Evolutionary conservation across 257 asterid genomes (phyloP).

Genomic region (Penstemon davidsonii): DNA sequence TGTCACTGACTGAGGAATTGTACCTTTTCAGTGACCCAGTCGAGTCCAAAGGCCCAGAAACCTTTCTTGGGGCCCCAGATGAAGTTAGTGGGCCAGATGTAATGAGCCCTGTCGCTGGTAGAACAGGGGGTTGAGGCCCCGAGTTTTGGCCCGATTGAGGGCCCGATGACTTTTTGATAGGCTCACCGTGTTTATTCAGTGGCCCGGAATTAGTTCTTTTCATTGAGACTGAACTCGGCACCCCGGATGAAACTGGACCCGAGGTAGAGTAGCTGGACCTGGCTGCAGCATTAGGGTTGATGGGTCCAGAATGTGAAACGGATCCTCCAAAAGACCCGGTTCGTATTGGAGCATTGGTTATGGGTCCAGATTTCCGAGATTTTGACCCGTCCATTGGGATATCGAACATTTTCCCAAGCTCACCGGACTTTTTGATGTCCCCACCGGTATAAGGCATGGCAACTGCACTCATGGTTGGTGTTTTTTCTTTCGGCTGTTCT

Average conservation of each 20-base stretch:
- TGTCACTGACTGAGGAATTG: constrained; percentile 45
- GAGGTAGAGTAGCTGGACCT: constrained; percentile 35
- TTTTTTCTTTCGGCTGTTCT: constrained; percentile 80
- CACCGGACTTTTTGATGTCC: constrained; percentile 52
- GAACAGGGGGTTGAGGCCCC: constrained; percentile 77
- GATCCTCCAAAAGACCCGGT: constrained; percentile 63
- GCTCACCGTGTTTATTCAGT: constrained; percentile 84
- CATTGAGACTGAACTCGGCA: constrained; percentile 46
- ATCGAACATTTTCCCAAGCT: constrained; percentile 47
- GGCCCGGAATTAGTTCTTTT: constrained; percentile 80
- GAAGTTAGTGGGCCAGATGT: constrained; percentile 88
- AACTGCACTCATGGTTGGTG: constrained; percentile 72
- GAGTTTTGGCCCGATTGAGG: constrained; percentile 92
- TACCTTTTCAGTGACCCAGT: constrained; percentile 48
- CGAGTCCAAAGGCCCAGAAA: constrained; percentile 78
- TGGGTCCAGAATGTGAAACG: constrained; percentile 28
- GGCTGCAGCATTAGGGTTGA: constrained; percentile 19
- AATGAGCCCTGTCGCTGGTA: constrained; percentile 86
- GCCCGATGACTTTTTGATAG: constrained; percentile 78
- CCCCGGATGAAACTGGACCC: constrained; percentile 19
- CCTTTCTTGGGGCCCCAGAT: constrained; percentile 75
- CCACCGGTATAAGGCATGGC: constrained; percentile 96
- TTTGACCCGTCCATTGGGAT: constrained; percentile 77
- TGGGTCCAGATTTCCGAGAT: constrained; percentile 85
- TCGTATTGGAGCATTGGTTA: constrained; percentile 52